phyloP scores from a whole-genome alignment of 768 basidiomycete species.

The Suillus weaverae region DNA sequence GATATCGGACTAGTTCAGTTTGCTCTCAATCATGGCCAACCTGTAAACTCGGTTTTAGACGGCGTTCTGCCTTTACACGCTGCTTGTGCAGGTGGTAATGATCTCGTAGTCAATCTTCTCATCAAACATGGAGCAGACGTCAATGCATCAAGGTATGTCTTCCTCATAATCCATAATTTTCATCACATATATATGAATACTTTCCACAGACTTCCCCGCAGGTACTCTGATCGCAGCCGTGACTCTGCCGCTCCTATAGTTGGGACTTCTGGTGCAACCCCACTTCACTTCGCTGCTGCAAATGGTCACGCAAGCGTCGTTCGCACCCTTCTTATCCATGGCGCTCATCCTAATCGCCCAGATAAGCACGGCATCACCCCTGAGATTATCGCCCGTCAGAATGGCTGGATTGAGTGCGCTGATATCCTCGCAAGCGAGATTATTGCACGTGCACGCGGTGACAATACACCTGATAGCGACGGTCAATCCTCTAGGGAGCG shows the following conservation, averaged over 20 bases:
- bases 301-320: constrained; percentile 86
- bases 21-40: constrained; percentile 91
- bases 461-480: constrained; percentile 23
- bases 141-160: constrained; percentile 82
- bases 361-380: constrained; percentile 95
- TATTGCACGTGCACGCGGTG: constrained; percentile 56
- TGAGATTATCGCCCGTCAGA: constrained; percentile 76
- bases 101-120: constrained; percentile 81
- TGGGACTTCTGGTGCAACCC: constrained; percentile 86
- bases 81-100: constrained; percentile 88
- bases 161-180: background rate
- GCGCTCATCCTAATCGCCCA: constrained; percentile 75
- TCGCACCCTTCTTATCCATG: constrained; percentile 76
- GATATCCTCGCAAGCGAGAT: constrained; percentile 64
- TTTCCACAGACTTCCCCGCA: constrained; percentile 59
- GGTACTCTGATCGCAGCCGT: constrained; percentile 70
- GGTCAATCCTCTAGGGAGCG: constrained; percentile 15
- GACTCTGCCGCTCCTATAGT: constrained; percentile 70
- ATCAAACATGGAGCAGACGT: constrained; percentile 97
- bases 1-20: constrained; percentile 93
- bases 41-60: constrained; percentile 93
- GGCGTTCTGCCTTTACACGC: constrained; percentile 97
- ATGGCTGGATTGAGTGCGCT: constrained; percentile 80
- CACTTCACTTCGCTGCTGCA: constrained; percentile 95
- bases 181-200: constrained; percentile 11